Base-by-base conservation (phyloP, 1,139 yeast genomes). In the Geotrichum candidum region DNA sequence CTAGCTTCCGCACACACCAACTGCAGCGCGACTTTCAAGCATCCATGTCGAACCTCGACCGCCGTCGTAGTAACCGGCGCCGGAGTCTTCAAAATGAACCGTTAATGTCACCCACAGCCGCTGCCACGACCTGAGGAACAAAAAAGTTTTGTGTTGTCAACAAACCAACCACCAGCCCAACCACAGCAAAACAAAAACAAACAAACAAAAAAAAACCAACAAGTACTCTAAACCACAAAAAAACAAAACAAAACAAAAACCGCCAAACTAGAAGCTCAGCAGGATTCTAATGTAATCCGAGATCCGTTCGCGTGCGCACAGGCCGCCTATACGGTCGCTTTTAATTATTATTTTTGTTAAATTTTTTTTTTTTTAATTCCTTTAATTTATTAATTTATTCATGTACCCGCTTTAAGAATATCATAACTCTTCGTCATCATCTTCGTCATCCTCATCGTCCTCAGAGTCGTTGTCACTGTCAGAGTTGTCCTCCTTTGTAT, bases 391-490 rank as follows among this genome's bases (percentile, higher is more conserved):
- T 35, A 35, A 35, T 35, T 35, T 11, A 35, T 35, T 35, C 10
- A 35, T 35, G 11, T 35, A 35, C 15, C 15, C 10, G 10, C 1
- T 35, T 11, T 11, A 35, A 35, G 41, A 35, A 35, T 35, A 35
- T 35, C 41, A 35, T 35, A 11, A 35, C 10, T 35, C 41, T 11
- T 35, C 41, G 1, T 67, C 70, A 1, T 65, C 58, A 3, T 46
- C 58, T 4, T 56, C 58, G 29, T 57, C 60, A 41, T 53, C 57
- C 11, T 54, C 58, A 41, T 45, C 55, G 6, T 52, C 57, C n/a
- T 46, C 53, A 23, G 48, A 35, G 11, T 54, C 61, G 7, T 62
- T 61, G 13, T 61, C 61, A 10, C 52, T 55, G 31, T 53, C 59
- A 6, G 50, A 41, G 6, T 29, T 50, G 29, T 53, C 57, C 15